Base-by-base conservation (phyloP, 164 flowering plant species). In the Dillenia turbinata region DNA sequence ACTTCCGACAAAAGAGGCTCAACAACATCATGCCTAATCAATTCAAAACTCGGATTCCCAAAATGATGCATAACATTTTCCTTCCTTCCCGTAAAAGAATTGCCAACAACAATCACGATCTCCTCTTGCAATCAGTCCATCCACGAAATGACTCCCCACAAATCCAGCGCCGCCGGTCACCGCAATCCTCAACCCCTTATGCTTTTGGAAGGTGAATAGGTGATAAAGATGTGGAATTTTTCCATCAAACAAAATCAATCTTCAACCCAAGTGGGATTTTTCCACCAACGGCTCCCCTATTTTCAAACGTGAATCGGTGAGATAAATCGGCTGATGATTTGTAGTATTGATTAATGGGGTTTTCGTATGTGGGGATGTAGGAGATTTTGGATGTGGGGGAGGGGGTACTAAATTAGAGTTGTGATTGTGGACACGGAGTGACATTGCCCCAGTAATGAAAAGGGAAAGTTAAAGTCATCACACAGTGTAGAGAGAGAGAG, bases 101-200 rank as follows among this genome's bases (percentile, higher is more conserved):
- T 91, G 57, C 89, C 97, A 4, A 91, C 93, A 2, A 91, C 97
- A 67, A 91, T 91, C 58, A 91, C 96, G 71, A 66, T 91, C 97
- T 0, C 97, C 96, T 3, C 97, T 66, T 52, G 47, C 82, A 1
- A 91, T 91, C 78, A 91, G 74, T 1, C 97, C 76, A 63, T 91
- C 97, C 50, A 91, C 97, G 0, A 91, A 73, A 61, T 91, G 97
- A 44, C 92, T 86, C 48, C 97, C 97, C 10, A 90, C 97, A 73
- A 90, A 90, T 22, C 97, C 97, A 9, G 95, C 97, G 10, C 97
- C 97, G 9, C 97, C 97, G 2, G 97, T 89, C 2, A 91, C 97
- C 45, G 89, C 93, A 65, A 91, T 82, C 68, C 97, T 58, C 52
- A 82, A 59, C 15, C 91, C 90, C 75, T 85, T 85, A 56, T 87